Evolutionary conservation across 2,329 filamentous ascomycete species (phyloP).

Genomic region (Ceratocystis alfenasii): DNA sequence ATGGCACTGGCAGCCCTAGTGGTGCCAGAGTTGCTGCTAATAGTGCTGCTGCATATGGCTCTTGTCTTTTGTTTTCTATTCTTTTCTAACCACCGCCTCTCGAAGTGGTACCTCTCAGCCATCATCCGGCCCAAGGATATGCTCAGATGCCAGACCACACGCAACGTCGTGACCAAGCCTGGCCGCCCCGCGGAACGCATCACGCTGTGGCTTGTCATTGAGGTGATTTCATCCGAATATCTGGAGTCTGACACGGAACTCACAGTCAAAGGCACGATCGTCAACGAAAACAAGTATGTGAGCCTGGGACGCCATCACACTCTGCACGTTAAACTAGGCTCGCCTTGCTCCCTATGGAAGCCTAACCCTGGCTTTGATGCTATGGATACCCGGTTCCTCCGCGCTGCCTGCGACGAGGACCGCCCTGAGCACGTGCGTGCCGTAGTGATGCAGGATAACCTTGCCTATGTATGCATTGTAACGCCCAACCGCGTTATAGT

Average conservation of each 20-base stretch:
- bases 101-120: conserved; percentile 49
- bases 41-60: too few species aligned
- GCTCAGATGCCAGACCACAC: conserved; percentile 43
- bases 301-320: conserved; percentile 47
- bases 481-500: conserved; percentile 69
- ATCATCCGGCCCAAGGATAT: conserved; percentile 43
- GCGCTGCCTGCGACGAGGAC: conserved; percentile 66
- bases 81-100: background rate
- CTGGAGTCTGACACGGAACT: conserved; percentile 44
- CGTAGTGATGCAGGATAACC: conserved; percentile 83
- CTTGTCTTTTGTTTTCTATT: background rate
- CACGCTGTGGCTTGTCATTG: conserved; percentile 46
- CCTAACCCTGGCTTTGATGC: conserved; percentile 72
- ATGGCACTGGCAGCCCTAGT: conserved; percentile 10
- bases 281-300: conserved; percentile 42
- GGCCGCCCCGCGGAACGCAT: conserved; percentile 40
- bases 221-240: conserved; percentile 47
- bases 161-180: conserved; percentile 44
- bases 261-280: conserved; percentile 44
- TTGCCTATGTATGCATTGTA: conserved; percentile 72
- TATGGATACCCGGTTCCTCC: conserved; percentile 64
- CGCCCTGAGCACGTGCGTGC: conserved; percentile 75
- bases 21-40: too few species aligned
- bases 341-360: conserved; percentile 83
- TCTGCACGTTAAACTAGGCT: conserved; percentile 71